Conservation (phyloP, 2,329 filamentous ascomycete genomes). For the Fusarium clavum region DNA sequence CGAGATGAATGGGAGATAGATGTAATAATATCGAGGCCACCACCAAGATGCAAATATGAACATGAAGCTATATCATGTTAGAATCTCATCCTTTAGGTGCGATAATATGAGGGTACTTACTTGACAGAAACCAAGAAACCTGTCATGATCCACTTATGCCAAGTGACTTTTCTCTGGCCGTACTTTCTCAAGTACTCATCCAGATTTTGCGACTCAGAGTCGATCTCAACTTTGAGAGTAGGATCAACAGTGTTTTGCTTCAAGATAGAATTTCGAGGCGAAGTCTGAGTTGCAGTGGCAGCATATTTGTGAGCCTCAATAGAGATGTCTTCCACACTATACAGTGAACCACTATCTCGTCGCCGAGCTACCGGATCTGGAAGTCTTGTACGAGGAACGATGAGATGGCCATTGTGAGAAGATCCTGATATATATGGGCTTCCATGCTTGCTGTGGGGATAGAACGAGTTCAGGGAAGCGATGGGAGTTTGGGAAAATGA, state of each 20-base stretch:
- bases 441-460: not conserved
- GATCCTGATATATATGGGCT: not conserved
- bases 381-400: constrained; percentile 4
- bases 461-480: constrained; percentile 3
- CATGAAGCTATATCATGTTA: constrained; percentile 28
- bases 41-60: constrained; percentile 45
- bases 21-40: constrained; percentile 42
- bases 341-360: constrained; percentile 10
- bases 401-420: not conserved
- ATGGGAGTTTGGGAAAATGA: constrained; percentile 31
- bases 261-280: constrained; percentile 8
- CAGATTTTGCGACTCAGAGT: constrained; percentile 30
- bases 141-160: constrained; percentile 32
- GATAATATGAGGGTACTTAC: not conserved
- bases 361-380: constrained; percentile 10
- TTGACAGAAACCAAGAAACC: constrained; percentile 28
- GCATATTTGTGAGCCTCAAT: not conserved
- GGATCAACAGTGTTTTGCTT: not conserved
- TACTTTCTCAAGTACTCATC: constrained; percentile 23
- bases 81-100: rapidly evolving
- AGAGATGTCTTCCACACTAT: constrained; percentile 5
- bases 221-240: constrained; percentile 12
- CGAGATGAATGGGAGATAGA: constrained; percentile 44
- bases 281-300: constrained; percentile 21
- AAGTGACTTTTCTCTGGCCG: constrained; percentile 24